Evolutionary conservation across 331 rosid species (phyloP), one percentile per base, ranked within the genome.

Genomic region (Quercus lobata): DNA sequence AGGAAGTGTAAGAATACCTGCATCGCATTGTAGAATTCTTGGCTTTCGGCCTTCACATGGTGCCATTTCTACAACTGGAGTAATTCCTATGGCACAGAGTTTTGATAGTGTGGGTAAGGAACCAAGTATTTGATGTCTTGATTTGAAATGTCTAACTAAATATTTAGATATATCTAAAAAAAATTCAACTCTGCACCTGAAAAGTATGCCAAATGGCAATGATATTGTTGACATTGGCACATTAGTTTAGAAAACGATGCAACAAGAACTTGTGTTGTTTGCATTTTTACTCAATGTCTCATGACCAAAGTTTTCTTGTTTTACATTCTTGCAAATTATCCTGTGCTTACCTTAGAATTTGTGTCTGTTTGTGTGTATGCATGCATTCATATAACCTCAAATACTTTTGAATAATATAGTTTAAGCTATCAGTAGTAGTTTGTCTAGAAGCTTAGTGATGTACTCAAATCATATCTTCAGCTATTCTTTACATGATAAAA

Each of bases 21-120:
- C 99, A 72, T 90, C 99, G 3, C 89, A 90, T 66, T 95, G 99
- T 83, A 94, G 99, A 81, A 90, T 91, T 86, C 88, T 91, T 29
- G 99, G 99, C 57, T 89, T 95, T 71, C 92, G 98, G 72, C 97
- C 99, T 78, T 91, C 99, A 73, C 96, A 90, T 66, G 94, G 80
- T 73, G 82, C 78, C 76, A 53, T 95, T 85, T 88, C 94, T 69
- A 81, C 82, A 78, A 66, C 84, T 7, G 96, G 97, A 81, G 97
- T 91, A 58, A 79, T 70, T 74, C 99, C 99, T 41, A 76, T 93
- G 99, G 89, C 99, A 25, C 99, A 95, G 58, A 95, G 94, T 69
- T 91, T 91, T 79, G 99, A 95, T 76, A 93, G 93, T 6, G 94
- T 93, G 27, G 98, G 99, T 95, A 87, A 82, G 92, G 62, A 80